These are phyloP conservation scores for Xylaria telfairii DNA, from an alignment of 495 filamentous ascomycete species.

Conservation along the genomic window DNA sequence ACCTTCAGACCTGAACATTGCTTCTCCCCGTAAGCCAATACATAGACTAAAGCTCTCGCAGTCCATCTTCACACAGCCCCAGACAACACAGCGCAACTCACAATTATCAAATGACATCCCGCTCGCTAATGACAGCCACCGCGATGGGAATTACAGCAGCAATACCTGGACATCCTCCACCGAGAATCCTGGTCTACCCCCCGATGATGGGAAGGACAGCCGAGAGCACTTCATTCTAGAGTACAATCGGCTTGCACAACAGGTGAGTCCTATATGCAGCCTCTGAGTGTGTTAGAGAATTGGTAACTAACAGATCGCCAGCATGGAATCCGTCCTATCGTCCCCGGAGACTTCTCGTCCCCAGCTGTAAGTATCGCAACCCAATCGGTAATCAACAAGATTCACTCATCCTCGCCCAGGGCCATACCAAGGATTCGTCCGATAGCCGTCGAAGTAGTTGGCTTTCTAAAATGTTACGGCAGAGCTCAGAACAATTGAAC, in stretches of 20 bases:
- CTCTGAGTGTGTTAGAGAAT: not conserved
- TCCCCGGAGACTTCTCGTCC: constrained; percentile 34
- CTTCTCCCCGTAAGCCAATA: constrained; percentile 16
- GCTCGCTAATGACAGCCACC: not conserved
- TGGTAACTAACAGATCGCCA: constrained; percentile 24
- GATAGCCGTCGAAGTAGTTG: constrained; percentile 33
- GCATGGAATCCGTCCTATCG: constrained; percentile 49
- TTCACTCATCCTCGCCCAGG: constrained; percentile 4
- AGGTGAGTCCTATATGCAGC: constrained; percentile 38
- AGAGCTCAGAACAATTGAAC: constrained; percentile 28
- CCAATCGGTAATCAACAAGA: constrained; percentile 1
- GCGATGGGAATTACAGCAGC: constrained; percentile 38
- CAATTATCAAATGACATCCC: constrained; percentile 25
- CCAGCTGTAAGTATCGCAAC: constrained; percentile 26
- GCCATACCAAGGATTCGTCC: not conserved
- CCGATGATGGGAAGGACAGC: constrained; percentile 48
- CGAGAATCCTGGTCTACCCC: constrained; percentile 38
- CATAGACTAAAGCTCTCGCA: constrained; percentile 31
- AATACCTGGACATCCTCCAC: constrained; percentile 55
- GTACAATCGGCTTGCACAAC: constrained; percentile 62
- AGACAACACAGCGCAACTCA: constrained; percentile 10
- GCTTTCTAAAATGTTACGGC: constrained; percentile 35
- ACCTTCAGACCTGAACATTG: not conserved
- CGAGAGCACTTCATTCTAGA: constrained; percentile 52
- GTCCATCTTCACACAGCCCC: constrained; percentile 33